phyloP scores from a whole-genome alignment of 176 grass and related monocot species.

The Stipa capillata region DNA sequence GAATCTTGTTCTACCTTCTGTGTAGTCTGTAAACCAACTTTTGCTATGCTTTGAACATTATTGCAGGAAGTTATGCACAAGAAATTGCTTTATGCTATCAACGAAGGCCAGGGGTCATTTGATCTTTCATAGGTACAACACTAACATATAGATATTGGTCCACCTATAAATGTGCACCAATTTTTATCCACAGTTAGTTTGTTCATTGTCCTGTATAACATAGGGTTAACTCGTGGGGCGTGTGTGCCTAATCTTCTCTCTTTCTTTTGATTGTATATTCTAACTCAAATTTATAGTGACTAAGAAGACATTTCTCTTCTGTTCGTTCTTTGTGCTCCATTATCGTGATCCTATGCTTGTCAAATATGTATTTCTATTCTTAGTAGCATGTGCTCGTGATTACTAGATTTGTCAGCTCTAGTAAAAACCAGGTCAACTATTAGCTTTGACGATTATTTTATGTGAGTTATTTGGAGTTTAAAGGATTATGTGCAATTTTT shows the following conservation, averaged over 20 bases:
- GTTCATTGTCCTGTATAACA: constrained; percentile 14
- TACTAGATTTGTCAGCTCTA: background rate
- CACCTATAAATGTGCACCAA: background rate
- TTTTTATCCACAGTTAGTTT: constrained; percentile 6
- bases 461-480: background rate
- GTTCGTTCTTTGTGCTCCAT: background rate
- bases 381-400: background rate
- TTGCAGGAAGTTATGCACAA: constrained; percentile 76
- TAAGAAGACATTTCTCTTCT: background rate
- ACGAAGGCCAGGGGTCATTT: constrained; percentile 89
- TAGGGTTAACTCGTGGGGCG: constrained; percentile 17
- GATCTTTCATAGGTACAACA: constrained; percentile 72
- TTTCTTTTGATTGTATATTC: constrained; percentile 13
- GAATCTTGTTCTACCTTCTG: background rate
- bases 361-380: background rate
- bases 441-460: background rate
- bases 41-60: background rate
- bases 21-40: background rate
- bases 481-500: too few relatives aligned
- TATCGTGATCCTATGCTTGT: background rate
- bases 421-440: background rate
- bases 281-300: constrained; percentile 16
- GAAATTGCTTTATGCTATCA: constrained; percentile 88
- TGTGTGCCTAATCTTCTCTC: background rate
- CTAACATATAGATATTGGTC: constrained; percentile 34